Conservation (phyloP, 495 filamentous ascomycete genomes). For the Xylaria cubensis region DNA sequence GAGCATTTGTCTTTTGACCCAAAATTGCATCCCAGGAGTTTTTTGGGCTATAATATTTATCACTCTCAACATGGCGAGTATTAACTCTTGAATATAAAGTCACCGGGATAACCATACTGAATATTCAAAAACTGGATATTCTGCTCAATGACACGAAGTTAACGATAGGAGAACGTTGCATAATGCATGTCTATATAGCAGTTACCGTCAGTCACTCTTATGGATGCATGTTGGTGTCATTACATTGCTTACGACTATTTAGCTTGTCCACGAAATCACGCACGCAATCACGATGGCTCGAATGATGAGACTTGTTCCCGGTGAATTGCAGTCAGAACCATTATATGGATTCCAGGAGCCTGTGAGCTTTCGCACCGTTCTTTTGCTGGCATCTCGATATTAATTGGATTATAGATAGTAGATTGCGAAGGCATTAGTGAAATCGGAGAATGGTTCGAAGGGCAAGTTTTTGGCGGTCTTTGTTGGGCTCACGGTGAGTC, state of each 20-base stretch:
- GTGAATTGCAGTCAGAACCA: background rate
- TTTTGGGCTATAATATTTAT: background rate
- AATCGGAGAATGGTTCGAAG: conserved; percentile 3
- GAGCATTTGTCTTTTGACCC: background rate
- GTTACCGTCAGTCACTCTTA: background rate
- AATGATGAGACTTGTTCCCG: background rate
- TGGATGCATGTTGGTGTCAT: background rate
- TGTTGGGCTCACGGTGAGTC: background rate
- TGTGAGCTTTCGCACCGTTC: background rate
- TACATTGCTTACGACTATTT: background rate
- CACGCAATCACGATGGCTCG: background rate
- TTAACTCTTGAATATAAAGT: background rate
- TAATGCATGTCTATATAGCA: background rate
- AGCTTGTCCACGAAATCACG: conserved; percentile 16
- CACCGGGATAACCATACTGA: background rate
- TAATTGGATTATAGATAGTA: background rate
- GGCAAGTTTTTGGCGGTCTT: background rate
- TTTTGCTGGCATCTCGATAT: background rate
- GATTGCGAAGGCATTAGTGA: background rate
- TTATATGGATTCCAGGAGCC: background rate
- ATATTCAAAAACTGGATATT: background rate
- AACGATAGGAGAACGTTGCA: conserved; percentile 13
- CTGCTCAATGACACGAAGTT: background rate
- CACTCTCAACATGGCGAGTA: background rate
- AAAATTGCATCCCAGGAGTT: background rate